Evolutionary conservation across 164 flowering plant genomes (phyloP), one percentile per base, ranked within the genome.

Genomic region (Berberis vulgaris): DNA sequence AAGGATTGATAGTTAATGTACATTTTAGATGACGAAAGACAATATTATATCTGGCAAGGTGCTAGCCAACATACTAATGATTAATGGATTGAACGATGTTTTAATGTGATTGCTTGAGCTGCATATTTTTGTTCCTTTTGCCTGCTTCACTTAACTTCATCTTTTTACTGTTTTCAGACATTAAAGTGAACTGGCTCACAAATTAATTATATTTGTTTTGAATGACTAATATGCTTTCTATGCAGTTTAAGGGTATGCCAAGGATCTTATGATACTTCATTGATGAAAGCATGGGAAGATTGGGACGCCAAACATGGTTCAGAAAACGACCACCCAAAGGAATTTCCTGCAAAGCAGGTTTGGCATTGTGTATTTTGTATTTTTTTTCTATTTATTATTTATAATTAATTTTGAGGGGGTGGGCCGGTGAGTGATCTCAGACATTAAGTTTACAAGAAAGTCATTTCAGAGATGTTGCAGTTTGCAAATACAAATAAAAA

Each of bases 311-410:
- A 80, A 59, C 80, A 82, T 77, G 80, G 81, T 26, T 94, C 97
- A n/a, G 97, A 86, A 76, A 94, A 89, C 76, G 96, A 91, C 69
- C 83, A 87, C 62, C 97, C 97, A 8, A 81, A 76, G 70, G 87
- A 71, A 43, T 94, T 89, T 75, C 81, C 96, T 12, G 87, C 81
- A 63, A 75, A 81, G 13, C 99, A 94, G 96, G 97, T 94, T 66
- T 26, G 26, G 26, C 9, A 11, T 47, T 52, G 52, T 39, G n/a
- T 41, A 11, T 52, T 52, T 46, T 46, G 49, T 5, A 46, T 8
- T 46, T 46, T 46, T 46, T 46, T 8, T 46, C 49, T 5, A 46
- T 8, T 46, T 46, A 5, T 46, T 46, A 5, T 46, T 8, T 5
- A 0, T 46, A 1, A 46, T 46, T 8, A 8, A 5, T 46, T 46